Percentiles rank a stretch among this genome's conserved stretches.
Evolutionary conservation across 345 rosid genomes (phyloP).

Genomic region (Gossypium arboreum): DNA sequence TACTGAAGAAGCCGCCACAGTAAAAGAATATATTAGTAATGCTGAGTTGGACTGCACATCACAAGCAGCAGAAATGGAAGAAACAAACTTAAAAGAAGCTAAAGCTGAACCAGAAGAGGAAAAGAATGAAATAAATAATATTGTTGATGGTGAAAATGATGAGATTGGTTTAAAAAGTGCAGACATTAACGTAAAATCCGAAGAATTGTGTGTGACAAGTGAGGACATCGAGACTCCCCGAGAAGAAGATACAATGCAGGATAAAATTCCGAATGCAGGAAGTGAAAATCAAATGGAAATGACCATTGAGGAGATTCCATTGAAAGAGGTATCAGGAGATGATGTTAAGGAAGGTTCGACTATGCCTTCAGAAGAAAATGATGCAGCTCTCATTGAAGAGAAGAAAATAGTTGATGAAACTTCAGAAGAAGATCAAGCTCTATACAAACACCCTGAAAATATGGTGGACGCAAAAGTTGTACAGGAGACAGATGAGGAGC

Average conservation of each 20-base stretch:
- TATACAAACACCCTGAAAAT: constrained; percentile 10
- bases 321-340: constrained; percentile 10
- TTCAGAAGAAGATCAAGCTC: not conserved
- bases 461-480: no score
- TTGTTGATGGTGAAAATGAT: no score
- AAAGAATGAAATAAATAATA: no score
- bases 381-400: constrained; percentile 14
- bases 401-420: constrained; percentile 12
- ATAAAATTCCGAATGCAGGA: constrained; percentile 11
- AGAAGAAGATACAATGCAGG: not conserved
- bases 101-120: no score
- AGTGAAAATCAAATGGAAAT: not conserved
- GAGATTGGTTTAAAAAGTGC: no score
- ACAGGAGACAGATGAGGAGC: not conserved
- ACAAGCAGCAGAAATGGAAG: no score
- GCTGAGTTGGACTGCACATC: no score
- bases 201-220: no score
- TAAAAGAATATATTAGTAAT: no score
- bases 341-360: constrained; percentile 8
- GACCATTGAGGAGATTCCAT: not conserved
- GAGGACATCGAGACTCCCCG: not conserved
- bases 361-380: constrained; percentile 19
- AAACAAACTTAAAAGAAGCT: no score
- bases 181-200: no score
- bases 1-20: no score